phyloP scores from a whole-genome alignment of 768 basidiomycete species.

The Suillus occidentalis region DNA sequence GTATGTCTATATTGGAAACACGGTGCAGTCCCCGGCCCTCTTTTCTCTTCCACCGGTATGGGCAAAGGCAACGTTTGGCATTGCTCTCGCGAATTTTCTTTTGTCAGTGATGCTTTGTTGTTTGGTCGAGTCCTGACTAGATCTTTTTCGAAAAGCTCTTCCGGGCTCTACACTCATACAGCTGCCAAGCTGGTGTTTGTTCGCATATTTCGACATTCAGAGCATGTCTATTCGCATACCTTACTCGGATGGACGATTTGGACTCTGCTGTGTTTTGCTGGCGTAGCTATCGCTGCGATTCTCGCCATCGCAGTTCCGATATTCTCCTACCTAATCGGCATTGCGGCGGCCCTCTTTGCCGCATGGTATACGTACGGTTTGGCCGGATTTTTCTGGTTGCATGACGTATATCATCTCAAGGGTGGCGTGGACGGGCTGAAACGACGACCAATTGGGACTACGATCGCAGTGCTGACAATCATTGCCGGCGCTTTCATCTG shows the following conservation, averaged over 20 bases:
- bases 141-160: constrained; percentile 33
- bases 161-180: constrained; percentile 48
- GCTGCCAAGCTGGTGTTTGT: constrained; percentile 56
- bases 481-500: constrained; percentile 52
- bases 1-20: constrained; percentile 50
- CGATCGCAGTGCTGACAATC: constrained; percentile 43
- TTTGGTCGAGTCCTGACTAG: background rate
- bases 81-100: constrained; percentile 52
- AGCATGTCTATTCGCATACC: constrained; percentile 52
- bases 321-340: constrained; percentile 54
- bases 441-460: constrained; percentile 33
- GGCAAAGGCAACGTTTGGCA: constrained; percentile 50
- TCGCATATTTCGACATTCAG: constrained; percentile 47
- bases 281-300: constrained; percentile 41
- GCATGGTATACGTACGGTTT: constrained; percentile 59
- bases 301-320: constrained; percentile 54
- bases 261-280: constrained; percentile 40
- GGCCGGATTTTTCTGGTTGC: constrained; percentile 55
- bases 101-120: constrained; percentile 33
- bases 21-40: constrained; percentile 45
- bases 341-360: constrained; percentile 53
- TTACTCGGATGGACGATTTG: constrained; percentile 49
- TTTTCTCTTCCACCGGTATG: constrained; percentile 48
- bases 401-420: constrained; percentile 45
- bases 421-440: constrained; percentile 37